Percentiles rank a stretch among this genome's conserved stretches.
Evolutionary conservation across 2,329 filamentous ascomycete species (phyloP).

Genomic region (Seiridium unicorne): DNA sequence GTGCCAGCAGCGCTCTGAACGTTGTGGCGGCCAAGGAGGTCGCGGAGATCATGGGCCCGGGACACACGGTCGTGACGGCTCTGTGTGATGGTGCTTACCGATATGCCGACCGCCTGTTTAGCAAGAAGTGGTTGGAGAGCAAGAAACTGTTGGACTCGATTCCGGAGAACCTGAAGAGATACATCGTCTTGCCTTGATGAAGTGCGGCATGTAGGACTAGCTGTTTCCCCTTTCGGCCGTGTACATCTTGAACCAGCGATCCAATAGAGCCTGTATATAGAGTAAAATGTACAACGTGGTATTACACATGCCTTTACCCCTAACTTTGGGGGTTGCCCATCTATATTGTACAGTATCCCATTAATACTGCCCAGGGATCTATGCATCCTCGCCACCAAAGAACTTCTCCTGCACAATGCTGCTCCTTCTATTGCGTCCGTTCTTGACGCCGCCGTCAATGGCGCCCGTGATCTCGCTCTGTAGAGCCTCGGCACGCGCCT

Average conservation of each 20-base stretch:
- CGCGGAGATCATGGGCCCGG: slow-evolving; percentile 83
- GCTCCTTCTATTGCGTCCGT: slow-evolving; percentile 25
- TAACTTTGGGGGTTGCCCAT: background rate
- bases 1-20: slow-evolving; percentile 90
- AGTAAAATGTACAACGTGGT: slow-evolving; percentile 14
- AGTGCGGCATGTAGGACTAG: too few relatives aligned
- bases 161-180: slow-evolving; percentile 83
- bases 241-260: background rate
- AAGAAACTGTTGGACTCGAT: slow-evolving; percentile 83
- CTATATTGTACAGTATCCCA: background rate
- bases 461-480: slow-evolving; percentile 32
- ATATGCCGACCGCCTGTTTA: slow-evolving; percentile 93
- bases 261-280: background rate
- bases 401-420: slow-evolving; percentile 28
- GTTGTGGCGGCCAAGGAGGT: slow-evolving; percentile 95
- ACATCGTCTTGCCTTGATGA: slow-evolving; percentile 80
- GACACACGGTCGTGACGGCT: slow-evolving; percentile 89
- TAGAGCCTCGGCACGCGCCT: slow-evolving; percentile 36
- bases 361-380: background rate
- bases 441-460: background rate
- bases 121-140: slow-evolving; percentile 80
- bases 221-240: too few relatives aligned
- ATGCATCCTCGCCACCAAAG: slow-evolving; percentile 16
- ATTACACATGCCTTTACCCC: slow-evolving; percentile 9
- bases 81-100: slow-evolving; percentile 96